Evolutionary conservation across 148 eudicot species (phyloP).

Genomic region (Dianthus caryophyllus): DNA sequence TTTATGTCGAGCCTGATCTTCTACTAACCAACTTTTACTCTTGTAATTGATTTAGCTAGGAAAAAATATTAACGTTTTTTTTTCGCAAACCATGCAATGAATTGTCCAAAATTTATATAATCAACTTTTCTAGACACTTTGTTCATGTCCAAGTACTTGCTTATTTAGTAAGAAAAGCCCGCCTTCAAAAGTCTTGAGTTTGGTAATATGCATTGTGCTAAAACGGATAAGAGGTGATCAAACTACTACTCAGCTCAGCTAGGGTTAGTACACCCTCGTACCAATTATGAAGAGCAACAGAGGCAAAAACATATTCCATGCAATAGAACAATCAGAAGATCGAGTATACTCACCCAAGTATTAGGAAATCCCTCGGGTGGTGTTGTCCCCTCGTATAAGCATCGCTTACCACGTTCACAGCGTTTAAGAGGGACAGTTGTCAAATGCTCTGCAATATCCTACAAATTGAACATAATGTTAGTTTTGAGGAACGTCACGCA

Average conservation of each 20-base stretch:
- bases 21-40: too few relatives aligned
- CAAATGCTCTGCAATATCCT: slow-evolving; percentile 98
- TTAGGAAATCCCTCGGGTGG: slow-evolving; percentile 90
- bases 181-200: neutral
- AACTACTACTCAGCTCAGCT: neutral
- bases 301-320: neutral
- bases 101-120: too few relatives aligned
- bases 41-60: too few relatives aligned
- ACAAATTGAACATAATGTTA: slow-evolving; percentile 16
- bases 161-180: neutral
- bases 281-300: neutral
- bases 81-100: too few relatives aligned
- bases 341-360: slow-evolving; percentile 57
- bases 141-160: neutral
- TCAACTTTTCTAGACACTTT: too few relatives aligned
- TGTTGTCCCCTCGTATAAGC: slow-evolving; percentile 93
- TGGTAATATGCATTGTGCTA: neutral
- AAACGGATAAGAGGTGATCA: neutral
- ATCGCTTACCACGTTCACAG: slow-evolving; percentile 90
- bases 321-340: neutral
- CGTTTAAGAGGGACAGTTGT: slow-evolving; percentile 78
- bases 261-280: neutral
- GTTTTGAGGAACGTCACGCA: slow-evolving; percentile 3
- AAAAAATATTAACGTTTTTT: too few relatives aligned
- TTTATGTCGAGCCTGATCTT: too few relatives aligned